Percentiles rank a stretch among this genome's conserved stretches.
phyloP scores from a whole-genome alignment of 148 eudicot species.

The Amaranthus palmeri region DNA sequence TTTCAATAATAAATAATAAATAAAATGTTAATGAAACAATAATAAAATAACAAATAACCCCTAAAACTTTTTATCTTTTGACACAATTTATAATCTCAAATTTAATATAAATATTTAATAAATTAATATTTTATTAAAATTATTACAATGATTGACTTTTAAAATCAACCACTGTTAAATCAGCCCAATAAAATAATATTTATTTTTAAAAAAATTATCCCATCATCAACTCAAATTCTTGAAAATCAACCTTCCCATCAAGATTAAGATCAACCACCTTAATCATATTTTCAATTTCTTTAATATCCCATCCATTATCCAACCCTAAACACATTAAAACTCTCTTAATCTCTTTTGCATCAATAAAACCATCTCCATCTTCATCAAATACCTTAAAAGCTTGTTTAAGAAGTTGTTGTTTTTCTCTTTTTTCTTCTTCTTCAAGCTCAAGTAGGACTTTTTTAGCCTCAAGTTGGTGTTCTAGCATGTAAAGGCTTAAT shows the following conservation, averaged over 20 bases:
- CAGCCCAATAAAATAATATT: background rate
- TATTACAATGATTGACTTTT: too few relatives aligned
- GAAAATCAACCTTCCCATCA: conserved; percentile 44
- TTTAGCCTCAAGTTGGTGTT: conserved; percentile 27
- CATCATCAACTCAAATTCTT: conserved; percentile 44
- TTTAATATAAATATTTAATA: too few relatives aligned
- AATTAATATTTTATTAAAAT: background rate
- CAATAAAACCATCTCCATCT: conserved; percentile 41
- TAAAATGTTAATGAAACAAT: too few relatives aligned
- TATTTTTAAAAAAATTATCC: conserved; percentile 3
- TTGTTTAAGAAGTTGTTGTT: conserved; percentile 23
- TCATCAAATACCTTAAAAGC: conserved; percentile 42
- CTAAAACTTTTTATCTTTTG: too few relatives aligned
- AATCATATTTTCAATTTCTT: conserved; percentile 39
- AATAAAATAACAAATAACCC: too few relatives aligned
- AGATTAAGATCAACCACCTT: conserved; percentile 38
- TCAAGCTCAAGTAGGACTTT: conserved; percentile 21
- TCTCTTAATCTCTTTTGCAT: conserved; percentile 43
- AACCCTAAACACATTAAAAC: conserved; percentile 39
- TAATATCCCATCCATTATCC: conserved; percentile 37
- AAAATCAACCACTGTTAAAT: too few relatives aligned
- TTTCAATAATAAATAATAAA: too few relatives aligned
- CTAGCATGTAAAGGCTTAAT: conserved; percentile 19
- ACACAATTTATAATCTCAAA: too few relatives aligned
- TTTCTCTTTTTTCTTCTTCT: conserved; percentile 26